These are phyloP conservation scores for Agaricus subrufescens DNA, from an alignment of 768 basidiomycete genomes.

Conservation along the genomic window DNA sequence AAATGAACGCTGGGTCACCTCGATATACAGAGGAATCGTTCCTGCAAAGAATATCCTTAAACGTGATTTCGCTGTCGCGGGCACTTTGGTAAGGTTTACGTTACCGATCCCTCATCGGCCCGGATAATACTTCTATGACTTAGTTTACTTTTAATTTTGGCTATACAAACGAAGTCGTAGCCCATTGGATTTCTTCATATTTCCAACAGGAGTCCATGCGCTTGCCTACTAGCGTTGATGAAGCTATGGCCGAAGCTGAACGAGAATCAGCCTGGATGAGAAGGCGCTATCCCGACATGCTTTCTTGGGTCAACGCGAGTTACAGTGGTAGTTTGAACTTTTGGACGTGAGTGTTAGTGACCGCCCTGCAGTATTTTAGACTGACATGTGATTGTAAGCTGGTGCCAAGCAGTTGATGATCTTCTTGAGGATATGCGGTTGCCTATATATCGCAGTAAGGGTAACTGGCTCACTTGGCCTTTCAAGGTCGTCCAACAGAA, in stretches of 20 bases:
- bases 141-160: constrained; percentile 55
- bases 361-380: not conserved
- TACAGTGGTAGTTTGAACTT: constrained; percentile 44
- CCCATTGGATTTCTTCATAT: constrained; percentile 66
- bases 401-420: constrained; percentile 54
- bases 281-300: constrained; percentile 46
- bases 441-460: constrained; percentile 46
- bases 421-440: constrained; percentile 56
- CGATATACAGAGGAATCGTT: constrained; percentile 57
- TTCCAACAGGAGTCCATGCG: constrained; percentile 51
- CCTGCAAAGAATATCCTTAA: constrained; percentile 52
- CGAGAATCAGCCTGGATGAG: constrained; percentile 48
- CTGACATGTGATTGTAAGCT: constrained; percentile 26
- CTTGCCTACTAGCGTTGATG: constrained; percentile 40
- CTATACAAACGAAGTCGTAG: constrained; percentile 47
- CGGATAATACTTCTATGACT: not conserved
- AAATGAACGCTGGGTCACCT: constrained; percentile 34
- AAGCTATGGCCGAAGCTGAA: constrained; percentile 41
- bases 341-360: constrained; percentile 39
- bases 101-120: not conserved
- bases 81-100: constrained; percentile 42
- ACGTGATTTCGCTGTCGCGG: constrained; percentile 62
- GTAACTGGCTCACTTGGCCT: constrained; percentile 61
- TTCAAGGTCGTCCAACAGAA: constrained; percentile 45
- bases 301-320: constrained; percentile 49